Conservation (phyloP, 2,329 filamentous ascomycete genomes). For the Colletotrichum chrysophilum region DNA sequence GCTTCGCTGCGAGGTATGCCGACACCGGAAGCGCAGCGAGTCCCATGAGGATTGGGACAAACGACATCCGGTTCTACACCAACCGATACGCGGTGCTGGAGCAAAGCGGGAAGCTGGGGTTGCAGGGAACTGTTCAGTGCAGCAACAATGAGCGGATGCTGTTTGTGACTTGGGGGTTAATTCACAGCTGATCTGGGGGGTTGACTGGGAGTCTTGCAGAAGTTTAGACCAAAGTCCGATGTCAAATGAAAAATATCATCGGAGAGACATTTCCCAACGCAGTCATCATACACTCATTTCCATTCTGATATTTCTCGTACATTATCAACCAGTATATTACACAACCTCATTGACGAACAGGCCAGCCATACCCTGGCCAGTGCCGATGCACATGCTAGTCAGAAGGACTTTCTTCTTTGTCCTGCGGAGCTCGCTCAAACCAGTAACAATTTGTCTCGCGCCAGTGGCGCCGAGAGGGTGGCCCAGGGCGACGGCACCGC, state of each 20-base stretch:
- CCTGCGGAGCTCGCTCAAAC: constrained; percentile 82
- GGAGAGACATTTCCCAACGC: background rate
- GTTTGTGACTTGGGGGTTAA: constrained; percentile 13
- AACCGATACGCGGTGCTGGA: background rate
- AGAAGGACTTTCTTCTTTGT: constrained; percentile 89
- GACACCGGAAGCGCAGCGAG: background rate
- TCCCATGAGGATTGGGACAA: constrained; percentile 17
- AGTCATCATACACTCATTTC: background rate
- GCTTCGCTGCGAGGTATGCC: constrained; percentile 11
- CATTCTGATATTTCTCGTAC: constrained; percentile 1
- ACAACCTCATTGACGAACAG: constrained; percentile 65
- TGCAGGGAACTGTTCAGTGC: constrained; percentile 15
- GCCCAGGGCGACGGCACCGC: constrained; percentile 82
- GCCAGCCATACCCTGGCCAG: constrained; percentile 72
- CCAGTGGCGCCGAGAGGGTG: constrained; percentile 84
- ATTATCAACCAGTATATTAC: background rate
- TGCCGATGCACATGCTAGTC: constrained; percentile 87
- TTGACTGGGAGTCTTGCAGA: background rate
- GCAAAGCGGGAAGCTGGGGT: constrained; percentile 6
- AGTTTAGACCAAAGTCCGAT: background rate
- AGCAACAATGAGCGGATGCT: constrained; percentile 7
- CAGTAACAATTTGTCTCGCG: constrained; percentile 84
- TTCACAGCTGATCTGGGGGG: background rate
- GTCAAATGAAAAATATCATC: background rate
- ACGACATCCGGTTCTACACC: constrained; percentile 20